phyloP scores from a whole-genome alignment of 2,329 filamentous ascomycete species.

The Herpotrichia juniperi region DNA sequence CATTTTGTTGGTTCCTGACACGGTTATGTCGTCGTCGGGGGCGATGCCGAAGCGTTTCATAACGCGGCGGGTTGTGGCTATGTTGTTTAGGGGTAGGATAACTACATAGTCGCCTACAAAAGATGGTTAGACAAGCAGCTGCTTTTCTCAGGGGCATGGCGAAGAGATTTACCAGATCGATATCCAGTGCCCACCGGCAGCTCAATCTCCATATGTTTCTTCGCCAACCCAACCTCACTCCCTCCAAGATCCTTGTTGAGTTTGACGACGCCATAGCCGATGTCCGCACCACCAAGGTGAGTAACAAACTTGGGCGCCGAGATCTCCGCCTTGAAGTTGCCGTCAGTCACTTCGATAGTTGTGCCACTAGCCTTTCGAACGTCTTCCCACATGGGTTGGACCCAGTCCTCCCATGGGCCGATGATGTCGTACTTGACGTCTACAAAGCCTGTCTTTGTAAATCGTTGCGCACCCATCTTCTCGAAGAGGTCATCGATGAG shows the following conservation, averaged over 20 bases:
- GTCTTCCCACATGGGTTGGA: conserved; percentile 14
- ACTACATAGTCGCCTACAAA: conserved; percentile 72
- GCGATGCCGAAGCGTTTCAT: conserved; percentile 19
- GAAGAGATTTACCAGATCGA: conserved; percentile 52
- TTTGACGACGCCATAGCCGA: conserved; percentile 14
- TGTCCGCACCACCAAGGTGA: conserved; percentile 14
- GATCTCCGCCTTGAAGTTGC: conserved; percentile 10
- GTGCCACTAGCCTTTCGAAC: conserved; percentile 8
- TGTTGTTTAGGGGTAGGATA: conserved; percentile 68
- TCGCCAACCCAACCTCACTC: conserved; percentile 15
- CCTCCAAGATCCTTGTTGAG: conserved; percentile 17
- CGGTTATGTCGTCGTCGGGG: conserved; percentile 17
- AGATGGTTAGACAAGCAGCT: neutral
- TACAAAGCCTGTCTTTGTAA: conserved; percentile 60
- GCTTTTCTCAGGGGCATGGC: neutral
- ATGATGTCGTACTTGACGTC: conserved; percentile 52
- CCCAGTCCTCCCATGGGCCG: conserved; percentile 24
- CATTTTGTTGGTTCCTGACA: conserved; percentile 14
- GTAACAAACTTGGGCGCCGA: conserved; percentile 12
- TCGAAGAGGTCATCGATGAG: conserved; percentile 63
- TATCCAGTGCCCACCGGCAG: conserved; percentile 59
- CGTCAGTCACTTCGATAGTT: conserved; percentile 4
- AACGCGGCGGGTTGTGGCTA: conserved; percentile 19
- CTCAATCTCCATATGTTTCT: conserved; percentile 31
- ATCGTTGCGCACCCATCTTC: conserved; percentile 55